phyloP scores from a whole-genome alignment of 192 early-diverging fungal genomes.

The Entomortierella parvispora region DNA sequence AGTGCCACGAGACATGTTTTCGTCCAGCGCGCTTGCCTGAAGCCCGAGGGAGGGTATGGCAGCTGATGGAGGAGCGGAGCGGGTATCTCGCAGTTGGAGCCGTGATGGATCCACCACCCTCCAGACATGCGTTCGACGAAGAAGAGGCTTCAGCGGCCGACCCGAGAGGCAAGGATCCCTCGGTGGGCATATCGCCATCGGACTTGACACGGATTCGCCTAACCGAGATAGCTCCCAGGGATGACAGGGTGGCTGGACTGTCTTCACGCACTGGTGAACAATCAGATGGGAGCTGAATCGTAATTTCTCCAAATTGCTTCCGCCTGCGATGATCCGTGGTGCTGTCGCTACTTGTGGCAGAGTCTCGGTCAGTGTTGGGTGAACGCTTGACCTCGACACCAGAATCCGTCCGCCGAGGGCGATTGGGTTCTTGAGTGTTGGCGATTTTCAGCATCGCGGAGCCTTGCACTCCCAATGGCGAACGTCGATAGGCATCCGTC shows the following conservation, averaged over 20 bases:
- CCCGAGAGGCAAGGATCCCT: too few relatives aligned
- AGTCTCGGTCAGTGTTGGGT: slow-evolving; percentile 3
- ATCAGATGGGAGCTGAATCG: background rate
- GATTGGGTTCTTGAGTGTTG: slow-evolving; percentile 14
- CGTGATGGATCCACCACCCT: slow-evolving; percentile 1
- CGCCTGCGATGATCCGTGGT: too few relatives aligned
- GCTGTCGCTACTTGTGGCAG: slow-evolving; percentile 10
- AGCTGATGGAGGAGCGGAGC: slow-evolving; percentile 45
- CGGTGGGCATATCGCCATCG: background rate
- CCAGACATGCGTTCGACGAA: background rate
- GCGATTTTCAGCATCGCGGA: background rate
- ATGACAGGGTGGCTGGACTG: background rate
- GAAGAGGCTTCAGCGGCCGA: background rate
- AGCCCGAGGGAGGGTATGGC: slow-evolving; percentile 35
- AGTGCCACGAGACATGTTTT: slow-evolving; percentile 49
- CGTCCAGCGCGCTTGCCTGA: slow-evolving; percentile 28
- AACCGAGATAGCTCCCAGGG: background rate
- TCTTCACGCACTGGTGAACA: background rate
- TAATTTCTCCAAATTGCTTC: too few relatives aligned
- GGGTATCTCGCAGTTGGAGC: background rate
- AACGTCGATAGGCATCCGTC: background rate
- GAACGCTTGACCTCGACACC: slow-evolving; percentile 41
- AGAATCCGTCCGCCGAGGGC: slow-evolving; percentile 37
- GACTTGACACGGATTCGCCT: background rate
- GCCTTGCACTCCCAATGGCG: background rate